Percentiles rank a stretch among this genome's conserved stretches.
phyloP scores from a whole-genome alignment of 164 flowering plant genomes.

The Nelumbo lutea region DNA sequence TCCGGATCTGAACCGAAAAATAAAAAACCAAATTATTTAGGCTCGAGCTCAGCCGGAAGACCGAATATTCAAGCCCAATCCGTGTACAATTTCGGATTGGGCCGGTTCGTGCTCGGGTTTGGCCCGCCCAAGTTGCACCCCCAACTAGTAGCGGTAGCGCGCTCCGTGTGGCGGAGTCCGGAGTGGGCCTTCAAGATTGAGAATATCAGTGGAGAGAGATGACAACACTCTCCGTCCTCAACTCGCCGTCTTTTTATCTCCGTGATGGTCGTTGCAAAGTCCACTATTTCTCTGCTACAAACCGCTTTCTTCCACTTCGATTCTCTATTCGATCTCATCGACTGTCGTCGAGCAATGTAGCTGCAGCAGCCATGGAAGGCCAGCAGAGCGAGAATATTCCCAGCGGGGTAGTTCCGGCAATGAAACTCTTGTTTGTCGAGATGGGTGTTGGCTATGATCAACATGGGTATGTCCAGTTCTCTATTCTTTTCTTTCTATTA shows the following conservation, averaged over 20 bases:
- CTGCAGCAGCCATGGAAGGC: slow-evolving; percentile 10
- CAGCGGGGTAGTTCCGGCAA: background rate
- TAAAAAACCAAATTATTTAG: too few species aligned
- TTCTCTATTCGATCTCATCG: slow-evolving; percentile 1
- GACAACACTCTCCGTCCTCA: background rate
- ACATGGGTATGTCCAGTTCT: slow-evolving; percentile 51
- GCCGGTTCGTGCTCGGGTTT: too few species aligned
- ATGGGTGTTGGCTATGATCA: slow-evolving; percentile 99
- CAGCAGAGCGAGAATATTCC: slow-evolving; percentile 2
- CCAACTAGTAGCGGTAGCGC: too few species aligned
- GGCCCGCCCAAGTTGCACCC: too few species aligned
- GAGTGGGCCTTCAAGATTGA: too few species aligned
- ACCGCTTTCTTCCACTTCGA: background rate
- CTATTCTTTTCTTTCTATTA: background rate
- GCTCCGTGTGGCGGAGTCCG: too few species aligned
- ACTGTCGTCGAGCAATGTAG: background rate
- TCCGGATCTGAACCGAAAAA: too few species aligned
- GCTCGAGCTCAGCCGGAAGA: too few species aligned
- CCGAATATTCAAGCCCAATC: too few species aligned
- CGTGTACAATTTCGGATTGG: too few species aligned
- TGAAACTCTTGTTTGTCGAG: slow-evolving; percentile 85
- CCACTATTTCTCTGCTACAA: background rate
- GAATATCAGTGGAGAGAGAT: slow-evolving; percentile 3
- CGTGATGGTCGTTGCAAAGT: slow-evolving; percentile 1
- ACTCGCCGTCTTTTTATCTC: background rate